Evolutionary conservation across 805 yeast species (phyloP), one percentile per base, ranked within the genome.

Genomic region (Scheffersomyces stipitis): DNA sequence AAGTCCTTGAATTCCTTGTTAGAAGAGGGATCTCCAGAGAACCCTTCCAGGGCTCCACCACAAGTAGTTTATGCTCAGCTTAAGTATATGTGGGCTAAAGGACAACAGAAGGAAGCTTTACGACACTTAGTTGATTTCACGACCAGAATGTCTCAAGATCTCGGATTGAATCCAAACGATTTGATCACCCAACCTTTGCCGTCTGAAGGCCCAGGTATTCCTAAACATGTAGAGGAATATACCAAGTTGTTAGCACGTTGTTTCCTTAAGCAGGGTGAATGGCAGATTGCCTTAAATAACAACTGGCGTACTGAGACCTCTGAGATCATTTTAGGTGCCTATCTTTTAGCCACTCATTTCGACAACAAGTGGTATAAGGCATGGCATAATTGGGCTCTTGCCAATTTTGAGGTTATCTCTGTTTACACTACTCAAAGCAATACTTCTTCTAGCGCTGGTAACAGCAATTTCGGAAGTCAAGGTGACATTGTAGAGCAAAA

Each of bases 321-420:
- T 1, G 90, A 88, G 30, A 84, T 90, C 1, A 88, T 93, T 46
- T 66, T 93, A 41, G 96, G 97, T 9, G 89, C 97, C 0, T 93
- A 87, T 57, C 66, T 93, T 37, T 70, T 93, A 45, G 98, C 99
- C 0, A 91, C 99, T 0, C 96, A 90, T 57, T 91, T 93, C 60
- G 97, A 93, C 57, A 73, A 78, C 24, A 76, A 78, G 16, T 93
- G 99, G 96, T 93, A 93, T 54, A 93, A 95, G 56, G 99, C 98
- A 13, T 95, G 99, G 99, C 99, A 93, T 58, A 91, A 89, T 55
- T 93, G 99, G 99, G 99, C 99, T 0, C 70, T 95, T 54, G 97
- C 98, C 1, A 93, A 95, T 60, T 93, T 90, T 57, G 97, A 93
- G 56, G 98, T 91, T 1, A 84, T 91, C 15, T 84, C 96, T 0